These are phyloP conservation scores for Trichosporon ovoides DNA, from an alignment of 1,284 basidiomycete genomes.

Conservation along the genomic window DNA sequence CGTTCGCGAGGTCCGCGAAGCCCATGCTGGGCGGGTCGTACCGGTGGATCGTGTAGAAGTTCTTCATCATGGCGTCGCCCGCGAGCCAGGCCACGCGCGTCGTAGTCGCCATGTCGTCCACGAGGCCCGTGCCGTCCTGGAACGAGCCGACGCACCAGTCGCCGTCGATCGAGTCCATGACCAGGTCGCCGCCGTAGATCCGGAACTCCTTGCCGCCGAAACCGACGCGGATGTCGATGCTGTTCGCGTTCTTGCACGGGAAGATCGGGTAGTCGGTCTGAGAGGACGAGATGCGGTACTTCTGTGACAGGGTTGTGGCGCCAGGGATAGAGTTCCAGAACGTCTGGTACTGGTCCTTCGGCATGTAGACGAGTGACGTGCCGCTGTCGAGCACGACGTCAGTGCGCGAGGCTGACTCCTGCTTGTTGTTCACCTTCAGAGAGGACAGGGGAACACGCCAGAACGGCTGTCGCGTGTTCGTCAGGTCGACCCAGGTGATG, in stretches of 20 bases:
- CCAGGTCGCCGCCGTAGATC: background rate
- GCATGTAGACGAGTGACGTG: constrained; percentile 25
- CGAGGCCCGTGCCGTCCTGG: background rate
- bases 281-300: background rate
- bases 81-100: constrained; percentile 63
- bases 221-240: background rate
- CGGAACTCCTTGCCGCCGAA: constrained; percentile 2
- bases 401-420: constrained; percentile 51
- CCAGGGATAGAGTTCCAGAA: constrained; percentile 22
- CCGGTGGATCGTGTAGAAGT: constrained; percentile 51
- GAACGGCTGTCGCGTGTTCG: background rate
- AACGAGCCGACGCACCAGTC: background rate
- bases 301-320: background rate
- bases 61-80: constrained; percentile 86
- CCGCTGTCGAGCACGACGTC: constrained; percentile 39
- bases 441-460: background rate
- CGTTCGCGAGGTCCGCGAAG: constrained; percentile 36
- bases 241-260: background rate
- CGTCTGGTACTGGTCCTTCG: constrained; percentile 12
- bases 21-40: constrained; percentile 51
- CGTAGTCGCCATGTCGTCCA: background rate
- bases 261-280: constrained; percentile 1
- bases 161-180: constrained; percentile 2
- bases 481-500: constrained; percentile 3
- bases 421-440: background rate